A percentile compares a stretch with the other conserved stretches of the same genome.
phyloP scores from a whole-genome alignment of 768 basidiomycete species.

The Trametes gibbosa region DNA sequence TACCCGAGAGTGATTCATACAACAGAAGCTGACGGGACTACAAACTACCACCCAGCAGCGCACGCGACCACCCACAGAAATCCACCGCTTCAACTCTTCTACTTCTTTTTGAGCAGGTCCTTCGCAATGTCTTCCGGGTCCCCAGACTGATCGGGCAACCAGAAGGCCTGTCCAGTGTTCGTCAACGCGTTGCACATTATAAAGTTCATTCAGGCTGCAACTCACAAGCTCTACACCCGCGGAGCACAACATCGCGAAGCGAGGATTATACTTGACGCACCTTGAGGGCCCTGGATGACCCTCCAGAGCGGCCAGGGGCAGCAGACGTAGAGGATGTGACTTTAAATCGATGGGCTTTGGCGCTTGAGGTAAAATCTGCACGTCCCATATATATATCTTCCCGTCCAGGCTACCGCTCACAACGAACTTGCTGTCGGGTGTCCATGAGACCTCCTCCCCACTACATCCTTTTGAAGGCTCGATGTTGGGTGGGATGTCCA shows the following conservation, averaged over 20 bases:
- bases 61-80: slow-evolving; percentile 5
- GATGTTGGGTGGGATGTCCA: slow-evolving; percentile 48
- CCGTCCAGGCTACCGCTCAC: slow-evolving; percentile 86
- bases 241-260: slow-evolving; percentile 81
- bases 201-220: slow-evolving; percentile 1
- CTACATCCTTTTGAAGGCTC: slow-evolving; percentile 77
- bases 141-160: slow-evolving; percentile 64
- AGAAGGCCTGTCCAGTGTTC: slow-evolving; percentile 46
- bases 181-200: slow-evolving; percentile 2
- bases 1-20: background rate
- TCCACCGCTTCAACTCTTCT: background rate
- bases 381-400: slow-evolving; percentile 84
- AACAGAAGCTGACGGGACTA: background rate
- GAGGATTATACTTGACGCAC: slow-evolving; percentile 89
- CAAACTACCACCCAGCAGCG: background rate
- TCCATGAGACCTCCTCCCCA: slow-evolving; percentile 94
- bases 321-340: slow-evolving; percentile 48
- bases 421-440: slow-evolving; percentile 90
- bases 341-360: slow-evolving; percentile 55
- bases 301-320: slow-evolving; percentile 54
- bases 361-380: slow-evolving; percentile 56
- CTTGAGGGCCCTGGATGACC: slow-evolving; percentile 83
- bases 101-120: slow-evolving; percentile 60
- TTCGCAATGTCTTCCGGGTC: slow-evolving; percentile 72
- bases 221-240: slow-evolving; percentile 82